Conservation (phyloP, 768 basidiomycete genomes). For the Psilocybe subaeruginosa region DNA sequence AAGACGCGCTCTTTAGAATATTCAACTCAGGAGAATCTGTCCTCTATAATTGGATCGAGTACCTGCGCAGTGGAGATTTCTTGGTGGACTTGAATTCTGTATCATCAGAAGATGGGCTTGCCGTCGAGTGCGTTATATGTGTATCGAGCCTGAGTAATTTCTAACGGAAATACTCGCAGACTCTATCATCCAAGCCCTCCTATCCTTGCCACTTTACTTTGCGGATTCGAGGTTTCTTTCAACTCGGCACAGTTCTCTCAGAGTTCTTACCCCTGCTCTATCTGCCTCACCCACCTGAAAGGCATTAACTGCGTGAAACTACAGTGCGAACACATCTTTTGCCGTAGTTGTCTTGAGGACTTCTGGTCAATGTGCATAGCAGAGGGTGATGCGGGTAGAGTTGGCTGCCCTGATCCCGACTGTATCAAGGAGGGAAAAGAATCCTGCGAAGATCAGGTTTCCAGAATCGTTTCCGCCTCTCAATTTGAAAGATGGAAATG, state of each 20-base stretch:
- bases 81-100: slow-evolving; percentile 42
- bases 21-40: slow-evolving; percentile 62
- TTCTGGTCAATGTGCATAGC: slow-evolving; percentile 80
- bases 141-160: not conserved
- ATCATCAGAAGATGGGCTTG: slow-evolving; percentile 18
- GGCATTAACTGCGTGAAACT: slow-evolving; percentile 73
- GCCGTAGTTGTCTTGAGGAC: slow-evolving; percentile 68
- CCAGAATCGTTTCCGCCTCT: slow-evolving; percentile 63
- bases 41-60: slow-evolving; percentile 72
- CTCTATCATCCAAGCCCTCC: slow-evolving; percentile 60
- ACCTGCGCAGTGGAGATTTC: slow-evolving; percentile 65
- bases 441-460: slow-evolving; percentile 69
- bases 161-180: slow-evolving; percentile 29
- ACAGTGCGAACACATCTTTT: slow-evolving; percentile 77
- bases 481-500: slow-evolving; percentile 73
- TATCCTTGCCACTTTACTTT: slow-evolving; percentile 47
- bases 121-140: not conserved
- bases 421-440: slow-evolving; percentile 68
- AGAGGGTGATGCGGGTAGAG: slow-evolving; percentile 73
- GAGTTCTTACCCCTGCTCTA: slow-evolving; percentile 67
- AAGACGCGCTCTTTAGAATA: slow-evolving; percentile 43
- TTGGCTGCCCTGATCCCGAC: slow-evolving; percentile 76
- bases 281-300: slow-evolving; percentile 75
- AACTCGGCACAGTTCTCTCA: slow-evolving; percentile 56
- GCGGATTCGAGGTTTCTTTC: slow-evolving; percentile 45